These are phyloP conservation scores for Durusdinium trenchii DNA, from an alignment of 73 alveolate species.

Conservation along the genomic window DNA sequence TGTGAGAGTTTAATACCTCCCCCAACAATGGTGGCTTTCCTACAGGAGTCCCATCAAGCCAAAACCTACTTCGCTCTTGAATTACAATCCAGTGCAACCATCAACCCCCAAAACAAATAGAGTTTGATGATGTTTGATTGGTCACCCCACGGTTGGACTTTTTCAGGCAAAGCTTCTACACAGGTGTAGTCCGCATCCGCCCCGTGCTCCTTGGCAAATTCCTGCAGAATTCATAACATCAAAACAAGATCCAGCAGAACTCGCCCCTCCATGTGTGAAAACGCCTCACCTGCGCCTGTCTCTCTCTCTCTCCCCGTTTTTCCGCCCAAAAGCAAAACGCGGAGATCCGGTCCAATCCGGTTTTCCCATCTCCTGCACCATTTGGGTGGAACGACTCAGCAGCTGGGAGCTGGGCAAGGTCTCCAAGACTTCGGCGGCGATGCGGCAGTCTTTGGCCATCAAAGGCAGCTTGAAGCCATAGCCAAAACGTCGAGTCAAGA, in stretches of 20 bases:
- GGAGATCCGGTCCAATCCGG: no score
- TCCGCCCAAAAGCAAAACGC: neutral
- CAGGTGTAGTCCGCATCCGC: slow-evolving; percentile 80
- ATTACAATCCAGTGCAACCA: no score
- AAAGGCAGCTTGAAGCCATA: slow-evolving; percentile 93
- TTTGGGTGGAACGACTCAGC: slow-evolving; percentile 7
- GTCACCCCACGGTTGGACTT: neutral
- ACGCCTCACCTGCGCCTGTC: neutral
- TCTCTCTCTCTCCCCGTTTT: neutral
- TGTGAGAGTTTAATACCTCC: neutral
- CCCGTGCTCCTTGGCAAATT: slow-evolving; percentile 54
- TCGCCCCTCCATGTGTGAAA: neutral
- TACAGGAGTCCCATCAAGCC: neutral
- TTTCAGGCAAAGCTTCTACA: neutral
- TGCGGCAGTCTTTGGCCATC: slow-evolving; percentile 94
- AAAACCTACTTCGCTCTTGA: neutral
- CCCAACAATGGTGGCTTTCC: neutral
- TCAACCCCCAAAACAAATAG: neutral
- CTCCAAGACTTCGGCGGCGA: slow-evolving; percentile 69
- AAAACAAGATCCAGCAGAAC: neutral
- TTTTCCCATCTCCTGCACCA: no score
- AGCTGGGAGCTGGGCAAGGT: slow-evolving; percentile 42
- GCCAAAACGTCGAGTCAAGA: slow-evolving; percentile 72
- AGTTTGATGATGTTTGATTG: neutral
- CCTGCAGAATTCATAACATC: neutral